These are phyloP conservation scores for Komagataella mondaviorum DNA, from an alignment of 805 yeast genomes.

Conservation along the genomic window DNA sequence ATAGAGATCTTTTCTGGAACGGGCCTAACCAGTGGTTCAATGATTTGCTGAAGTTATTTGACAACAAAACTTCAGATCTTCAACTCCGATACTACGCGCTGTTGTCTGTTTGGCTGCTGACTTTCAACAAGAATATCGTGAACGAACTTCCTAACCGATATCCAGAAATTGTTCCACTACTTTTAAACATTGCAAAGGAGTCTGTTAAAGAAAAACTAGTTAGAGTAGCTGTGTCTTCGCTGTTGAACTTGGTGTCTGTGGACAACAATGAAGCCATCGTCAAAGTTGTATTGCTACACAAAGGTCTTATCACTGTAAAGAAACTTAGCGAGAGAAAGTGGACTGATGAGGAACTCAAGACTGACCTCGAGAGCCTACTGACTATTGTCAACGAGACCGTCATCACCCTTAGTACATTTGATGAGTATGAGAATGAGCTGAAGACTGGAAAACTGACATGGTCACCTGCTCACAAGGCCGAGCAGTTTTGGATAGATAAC, in stretches of 20 bases:
- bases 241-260: constrained; percentile 43
- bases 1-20: constrained; percentile 39
- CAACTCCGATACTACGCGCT: constrained; percentile 78
- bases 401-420: constrained; percentile 76
- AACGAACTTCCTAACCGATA: constrained; percentile 33
- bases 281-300: constrained; percentile 58
- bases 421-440: constrained; percentile 80
- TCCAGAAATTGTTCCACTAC: constrained; percentile 38
- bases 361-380: constrained; percentile 49
- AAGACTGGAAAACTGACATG: constrained; percentile 66
- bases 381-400: constrained; percentile 60
- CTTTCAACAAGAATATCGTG: constrained; percentile 52
- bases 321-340: constrained; percentile 78
- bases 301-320: constrained; percentile 56
- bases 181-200: constrained; percentile 49
- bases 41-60: constrained; percentile 31
- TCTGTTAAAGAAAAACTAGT: constrained; percentile 90
- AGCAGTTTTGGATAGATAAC: constrained; percentile 85
- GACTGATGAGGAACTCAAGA: constrained; percentile 83
- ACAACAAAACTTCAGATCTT: constrained; percentile 33
- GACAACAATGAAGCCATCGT: constrained; percentile 31
- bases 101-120: constrained; percentile 71
- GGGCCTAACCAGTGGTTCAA: constrained; percentile 30
- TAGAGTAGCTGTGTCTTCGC: constrained; percentile 65
- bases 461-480: constrained; percentile 87